Base-by-base conservation (phyloP, 345 rosid species). In the Moringa oleifera region DNA sequence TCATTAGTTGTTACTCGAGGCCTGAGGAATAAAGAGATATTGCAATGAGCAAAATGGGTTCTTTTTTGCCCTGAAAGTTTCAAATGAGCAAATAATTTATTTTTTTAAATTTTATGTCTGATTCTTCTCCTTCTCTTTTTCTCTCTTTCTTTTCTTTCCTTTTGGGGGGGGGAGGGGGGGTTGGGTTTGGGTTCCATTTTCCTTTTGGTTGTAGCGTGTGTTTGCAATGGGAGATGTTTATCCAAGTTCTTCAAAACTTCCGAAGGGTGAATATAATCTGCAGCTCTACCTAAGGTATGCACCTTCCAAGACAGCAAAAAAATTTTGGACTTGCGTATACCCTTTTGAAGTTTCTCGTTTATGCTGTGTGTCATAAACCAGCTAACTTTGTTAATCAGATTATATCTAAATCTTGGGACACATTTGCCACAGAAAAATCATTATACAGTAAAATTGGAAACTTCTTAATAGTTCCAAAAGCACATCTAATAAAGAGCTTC, bases 251-350 rank as follows among this genome's bases (percentile, higher is more conserved):
- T 74, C 88, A 67, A 88, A 85, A 73, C 96, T 94, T 71, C 92
- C 95, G 0, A 88, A 88, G 83, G 99, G 97, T n/a, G 99, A 90
- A 65, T 90, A 88, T 74, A 83, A 63, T 66, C 77, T 94, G 62
- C 96, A 76, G 71, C 70, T 90, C 21, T 87, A 79, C 78, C 66
- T 94, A 63, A 85, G 99, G 99, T 90, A 74, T 64, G 68, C 37
- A 4, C 6, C 11, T 33, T 33, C 11, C 37, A 5, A 33, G 37
- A 11, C 37, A 33, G 5, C 37, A n/a, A n/a, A n/a, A n/a, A n/a
- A n/a, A n/a, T n/a, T n/a, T n/a, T n/a, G n/a, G n/a, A n/a, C n/a
- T n/a, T n/a, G n/a, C n/a, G n/a, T n/a, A n/a, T n/a, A n/a, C n/a
- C n/a, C n/a, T n/a, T n/a, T n/a, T n/a, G n/a, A n/a, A n/a, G 19